Conservation (phyloP, 1,284 basidiomycete species). For the Rhodotorula sp. region DNA sequence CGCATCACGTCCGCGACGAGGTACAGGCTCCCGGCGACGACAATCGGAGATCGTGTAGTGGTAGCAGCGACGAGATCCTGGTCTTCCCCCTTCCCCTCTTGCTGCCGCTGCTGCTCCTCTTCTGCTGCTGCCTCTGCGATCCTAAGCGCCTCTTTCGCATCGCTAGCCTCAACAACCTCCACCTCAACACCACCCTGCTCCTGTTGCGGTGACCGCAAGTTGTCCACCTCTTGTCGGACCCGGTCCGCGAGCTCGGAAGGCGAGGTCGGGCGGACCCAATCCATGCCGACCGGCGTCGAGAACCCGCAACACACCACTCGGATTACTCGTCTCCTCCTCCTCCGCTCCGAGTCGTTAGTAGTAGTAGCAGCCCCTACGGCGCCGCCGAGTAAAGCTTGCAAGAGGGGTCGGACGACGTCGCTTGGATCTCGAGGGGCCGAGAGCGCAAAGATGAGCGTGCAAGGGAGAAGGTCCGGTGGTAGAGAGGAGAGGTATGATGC, state of each 20-base stretch:
- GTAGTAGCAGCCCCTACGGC: background rate
- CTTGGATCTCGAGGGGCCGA: slow-evolving; percentile 46
- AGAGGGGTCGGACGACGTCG: slow-evolving; percentile 72
- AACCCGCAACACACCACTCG: slow-evolving; percentile 46
- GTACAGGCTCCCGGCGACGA: slow-evolving; percentile 86
- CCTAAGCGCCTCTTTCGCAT: slow-evolving; percentile 26
- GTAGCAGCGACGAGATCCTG: no score
- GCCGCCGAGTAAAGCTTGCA: slow-evolving; percentile 52
- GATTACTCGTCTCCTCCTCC: slow-evolving; percentile 60
- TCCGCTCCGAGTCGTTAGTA: slow-evolving; percentile 44
- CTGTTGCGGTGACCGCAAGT: slow-evolving; percentile 5
- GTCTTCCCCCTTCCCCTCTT: no score
- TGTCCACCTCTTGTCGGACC: background rate
- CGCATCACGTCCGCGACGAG: slow-evolving; percentile 72
- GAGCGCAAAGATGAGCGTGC: slow-evolving; percentile 35
- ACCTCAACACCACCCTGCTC: slow-evolving; percentile 45
- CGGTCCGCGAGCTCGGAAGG: slow-evolving; percentile 53
- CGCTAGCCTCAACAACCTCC: slow-evolving; percentile 46
- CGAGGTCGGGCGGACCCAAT: slow-evolving; percentile 73
- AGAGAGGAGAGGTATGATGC: slow-evolving; percentile 66
- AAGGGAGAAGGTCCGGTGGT: slow-evolving; percentile 33
- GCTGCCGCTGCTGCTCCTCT: slow-evolving; percentile 41
- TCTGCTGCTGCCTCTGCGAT: slow-evolving; percentile 5
- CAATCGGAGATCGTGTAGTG: slow-evolving; percentile 53
- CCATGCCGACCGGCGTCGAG: slow-evolving; percentile 78